Conservation (phyloP, 768 basidiomycete genomes). For the Serendipita sp. region DNA sequence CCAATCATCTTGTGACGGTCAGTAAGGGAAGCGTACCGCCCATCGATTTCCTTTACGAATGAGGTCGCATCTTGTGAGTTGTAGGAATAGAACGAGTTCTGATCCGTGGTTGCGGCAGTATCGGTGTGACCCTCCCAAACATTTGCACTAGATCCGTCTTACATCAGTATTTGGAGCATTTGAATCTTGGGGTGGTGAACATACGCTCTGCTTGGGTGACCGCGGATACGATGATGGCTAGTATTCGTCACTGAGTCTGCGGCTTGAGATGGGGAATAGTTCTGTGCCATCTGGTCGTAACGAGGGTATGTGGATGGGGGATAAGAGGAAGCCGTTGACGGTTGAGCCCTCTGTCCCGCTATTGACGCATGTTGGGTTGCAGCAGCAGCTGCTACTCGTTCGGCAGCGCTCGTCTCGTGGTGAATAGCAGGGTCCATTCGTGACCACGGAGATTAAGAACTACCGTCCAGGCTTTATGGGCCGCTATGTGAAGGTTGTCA, state of each 20-base stretch:
- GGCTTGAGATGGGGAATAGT: neutral
- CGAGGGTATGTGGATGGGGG: neutral
- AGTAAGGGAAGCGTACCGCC: neutral
- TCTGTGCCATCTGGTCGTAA: conserved; percentile 1
- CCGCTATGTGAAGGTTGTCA: too few species aligned
- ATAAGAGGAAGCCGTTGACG: neutral
- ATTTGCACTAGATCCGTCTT: neutral
- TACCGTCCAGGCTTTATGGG: too few species aligned
- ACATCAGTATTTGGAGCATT: neutral
- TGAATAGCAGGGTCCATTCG: too few species aligned
- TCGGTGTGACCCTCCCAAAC: neutral
- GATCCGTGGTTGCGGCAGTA: neutral
- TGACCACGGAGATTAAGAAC: too few species aligned
- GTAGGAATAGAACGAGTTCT: neutral
- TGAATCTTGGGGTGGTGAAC: neutral
- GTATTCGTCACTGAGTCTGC: neutral
- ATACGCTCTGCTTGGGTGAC: neutral
- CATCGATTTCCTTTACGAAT: neutral
- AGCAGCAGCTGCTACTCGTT: neutral
- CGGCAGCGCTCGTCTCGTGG: neutral
- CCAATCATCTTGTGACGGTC: neutral
- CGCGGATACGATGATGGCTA: neutral
- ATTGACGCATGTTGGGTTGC: neutral
- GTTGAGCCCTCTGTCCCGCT: neutral
- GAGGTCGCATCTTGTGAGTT: neutral